Conservation (phyloP, 2,329 filamentous ascomycete genomes). For the Fusarium pininemorale region DNA sequence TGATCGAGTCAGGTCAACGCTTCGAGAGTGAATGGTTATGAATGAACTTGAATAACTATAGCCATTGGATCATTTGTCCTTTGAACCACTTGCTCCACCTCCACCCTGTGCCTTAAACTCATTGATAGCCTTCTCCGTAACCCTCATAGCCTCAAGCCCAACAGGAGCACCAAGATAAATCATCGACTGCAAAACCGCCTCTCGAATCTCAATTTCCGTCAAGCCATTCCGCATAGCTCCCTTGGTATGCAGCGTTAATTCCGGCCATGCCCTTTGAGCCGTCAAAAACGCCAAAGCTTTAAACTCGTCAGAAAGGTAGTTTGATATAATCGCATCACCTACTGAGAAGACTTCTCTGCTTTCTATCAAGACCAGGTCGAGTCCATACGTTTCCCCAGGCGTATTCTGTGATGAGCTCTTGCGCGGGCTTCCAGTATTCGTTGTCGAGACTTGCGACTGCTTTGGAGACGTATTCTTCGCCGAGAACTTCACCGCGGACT, state of each 20-base stretch:
- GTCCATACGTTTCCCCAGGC: constrained; percentile 30
- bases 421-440: constrained; percentile 30
- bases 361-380: constrained; percentile 25
- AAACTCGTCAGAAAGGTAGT: neutral
- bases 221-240: constrained; percentile 27
- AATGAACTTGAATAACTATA: accelerated
- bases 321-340: neutral
- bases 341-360: constrained; percentile 34
- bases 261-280: constrained; percentile 21
- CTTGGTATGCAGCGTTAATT: constrained; percentile 27
- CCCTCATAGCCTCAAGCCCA: constrained; percentile 30
- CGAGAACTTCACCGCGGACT: constrained; percentile 23
- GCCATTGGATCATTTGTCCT: accelerated
- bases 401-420: constrained; percentile 30
- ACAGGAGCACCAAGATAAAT: constrained; percentile 31
- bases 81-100: neutral
- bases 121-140: constrained; percentile 23
- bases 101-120: neutral
- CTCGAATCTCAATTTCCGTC: constrained; percentile 30
- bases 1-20: neutral
- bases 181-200: constrained; percentile 29
- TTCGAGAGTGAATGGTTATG: neutral
- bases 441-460: constrained; percentile 18
- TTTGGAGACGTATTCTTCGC: constrained; percentile 32
- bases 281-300: constrained; percentile 30